Evolutionary conservation across 2,329 filamentous ascomycete species (phyloP).

Genomic region (Pleurostoma richardsiae): DNA sequence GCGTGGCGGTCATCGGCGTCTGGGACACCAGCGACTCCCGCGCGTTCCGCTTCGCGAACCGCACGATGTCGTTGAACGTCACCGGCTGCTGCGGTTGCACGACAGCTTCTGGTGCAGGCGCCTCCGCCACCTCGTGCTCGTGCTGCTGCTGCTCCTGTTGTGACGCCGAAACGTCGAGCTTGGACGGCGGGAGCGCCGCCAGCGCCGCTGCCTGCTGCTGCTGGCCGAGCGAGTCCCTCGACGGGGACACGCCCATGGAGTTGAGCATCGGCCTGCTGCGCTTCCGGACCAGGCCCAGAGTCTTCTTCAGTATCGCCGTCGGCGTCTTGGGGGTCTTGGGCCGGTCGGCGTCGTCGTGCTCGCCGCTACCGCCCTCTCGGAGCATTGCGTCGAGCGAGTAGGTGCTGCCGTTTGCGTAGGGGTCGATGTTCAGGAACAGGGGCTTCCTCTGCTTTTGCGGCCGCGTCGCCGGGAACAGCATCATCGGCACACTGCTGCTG

Average conservation of each 20-base stretch:
- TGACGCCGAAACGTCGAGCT: slow-evolving; percentile 13
- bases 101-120: slow-evolving; percentile 7
- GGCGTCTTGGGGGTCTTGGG: slow-evolving; percentile 41
- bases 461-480: slow-evolving; percentile 22
- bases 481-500: slow-evolving; percentile 33
- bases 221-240: slow-evolving; percentile 24
- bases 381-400: slow-evolving; percentile 20
- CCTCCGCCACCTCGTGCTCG: slow-evolving; percentile 1
- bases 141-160: slow-evolving; percentile 9
- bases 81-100: slow-evolving; percentile 21
- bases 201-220: no score
- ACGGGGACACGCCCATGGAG: slow-evolving; percentile 22
- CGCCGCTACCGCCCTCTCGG: slow-evolving; percentile 20
- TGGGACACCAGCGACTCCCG: slow-evolving; percentile 11
- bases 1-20: slow-evolving; percentile 12
- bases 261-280: slow-evolving; percentile 46
- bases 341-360: slow-evolving; percentile 23
- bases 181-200: slow-evolving; percentile 18
- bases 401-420: slow-evolving; percentile 37
- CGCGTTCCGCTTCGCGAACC: slow-evolving; percentile 34
- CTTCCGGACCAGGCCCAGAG: slow-evolving; percentile 49
- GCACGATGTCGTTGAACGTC: slow-evolving; percentile 44
- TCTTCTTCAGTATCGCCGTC: slow-evolving; percentile 42
- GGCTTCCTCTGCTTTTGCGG: slow-evolving; percentile 25
- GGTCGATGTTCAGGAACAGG: slow-evolving; percentile 49